A percentile compares a stretch with the other conserved stretches of the same genome.
These are phyloP conservation scores for Fonsecaea erecta DNA, from an alignment of 2,329 filamentous ascomycete genomes.

Conservation along the genomic window DNA sequence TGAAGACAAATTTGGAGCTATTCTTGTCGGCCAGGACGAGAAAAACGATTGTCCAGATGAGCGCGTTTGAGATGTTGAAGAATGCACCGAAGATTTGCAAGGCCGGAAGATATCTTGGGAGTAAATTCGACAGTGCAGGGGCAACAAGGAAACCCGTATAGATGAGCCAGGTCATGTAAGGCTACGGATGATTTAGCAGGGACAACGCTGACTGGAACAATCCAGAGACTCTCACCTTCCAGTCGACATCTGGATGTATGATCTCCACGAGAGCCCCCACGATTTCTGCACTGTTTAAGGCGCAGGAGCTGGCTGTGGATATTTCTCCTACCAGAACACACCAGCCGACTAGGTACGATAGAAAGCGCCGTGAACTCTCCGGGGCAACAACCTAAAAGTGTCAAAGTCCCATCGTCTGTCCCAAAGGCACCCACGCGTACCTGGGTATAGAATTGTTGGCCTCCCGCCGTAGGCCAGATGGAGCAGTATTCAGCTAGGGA, in stretches of 20 bases:
- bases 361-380: conserved; percentile 25
- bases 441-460: conserved; percentile 34
- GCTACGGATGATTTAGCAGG: conserved; percentile 20
- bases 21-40: conserved; percentile 38
- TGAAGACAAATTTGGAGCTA: conserved; percentile 56
- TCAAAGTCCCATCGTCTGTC: neutral
- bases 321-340: conserved; percentile 34
- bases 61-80: conserved; percentile 31
- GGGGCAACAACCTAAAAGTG: conserved; percentile 26
- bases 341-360: conserved; percentile 34
- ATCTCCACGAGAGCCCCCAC: conserved; percentile 31
- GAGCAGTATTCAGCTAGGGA: conserved; percentile 33
- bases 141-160: conserved; percentile 32
- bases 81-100: conserved; percentile 33
- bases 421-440: neutral
- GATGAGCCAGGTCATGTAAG: conserved; percentile 34
- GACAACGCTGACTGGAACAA: neutral
- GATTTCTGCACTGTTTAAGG: conserved; percentile 34
- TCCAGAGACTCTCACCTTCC: conserved; percentile 22
- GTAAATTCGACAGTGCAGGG: conserved; percentile 30
- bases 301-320: conserved; percentile 32
- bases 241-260: conserved; percentile 28
- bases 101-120: conserved; percentile 30
- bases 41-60: conserved; percentile 34
- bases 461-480: conserved; percentile 33